Conservation (phyloP, 257 asterid genomes). For the Haberlea rhodopensis region DNA sequence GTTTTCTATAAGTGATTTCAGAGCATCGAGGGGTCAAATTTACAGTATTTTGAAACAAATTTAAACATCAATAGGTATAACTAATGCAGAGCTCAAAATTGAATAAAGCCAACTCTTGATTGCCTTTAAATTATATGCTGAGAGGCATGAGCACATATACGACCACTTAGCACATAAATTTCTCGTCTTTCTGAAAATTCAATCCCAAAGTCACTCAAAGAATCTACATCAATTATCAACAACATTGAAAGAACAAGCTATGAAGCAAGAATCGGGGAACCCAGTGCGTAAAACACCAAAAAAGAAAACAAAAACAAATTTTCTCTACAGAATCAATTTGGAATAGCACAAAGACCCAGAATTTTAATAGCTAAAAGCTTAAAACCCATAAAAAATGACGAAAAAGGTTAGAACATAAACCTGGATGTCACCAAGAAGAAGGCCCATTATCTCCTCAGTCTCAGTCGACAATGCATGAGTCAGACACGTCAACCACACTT, state of each 20-base stretch:
- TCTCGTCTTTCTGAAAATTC: conserved; percentile 14
- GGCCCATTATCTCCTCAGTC: conserved; percentile 99
- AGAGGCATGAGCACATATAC: neutral
- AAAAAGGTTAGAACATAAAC: conserved; percentile 32
- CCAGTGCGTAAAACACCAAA: neutral
- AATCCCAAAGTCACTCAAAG: conserved; percentile 5
- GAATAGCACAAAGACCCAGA: too few relatives aligned
- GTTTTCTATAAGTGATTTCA: neutral
- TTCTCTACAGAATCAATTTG: neutral
- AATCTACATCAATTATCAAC: neutral
- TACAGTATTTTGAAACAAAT: neutral
- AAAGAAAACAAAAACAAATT: neutral
- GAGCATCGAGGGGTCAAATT: neutral
- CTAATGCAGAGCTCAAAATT: neutral
- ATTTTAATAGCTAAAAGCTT: neutral
- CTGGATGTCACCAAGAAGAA: conserved; percentile 96
- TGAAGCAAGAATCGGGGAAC: neutral
- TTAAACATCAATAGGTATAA: neutral
- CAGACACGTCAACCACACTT: conserved; percentile 94
- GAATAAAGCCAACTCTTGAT: neutral
- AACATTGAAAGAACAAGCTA: neutral
- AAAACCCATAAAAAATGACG: conserved; percentile 24
- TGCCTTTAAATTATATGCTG: neutral
- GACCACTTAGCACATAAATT: conserved; percentile 5
- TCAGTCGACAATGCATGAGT: conserved; percentile 99